Evolutionary conservation across 306 rosid species (phyloP).

Genomic region (Begonia masoniana): DNA sequence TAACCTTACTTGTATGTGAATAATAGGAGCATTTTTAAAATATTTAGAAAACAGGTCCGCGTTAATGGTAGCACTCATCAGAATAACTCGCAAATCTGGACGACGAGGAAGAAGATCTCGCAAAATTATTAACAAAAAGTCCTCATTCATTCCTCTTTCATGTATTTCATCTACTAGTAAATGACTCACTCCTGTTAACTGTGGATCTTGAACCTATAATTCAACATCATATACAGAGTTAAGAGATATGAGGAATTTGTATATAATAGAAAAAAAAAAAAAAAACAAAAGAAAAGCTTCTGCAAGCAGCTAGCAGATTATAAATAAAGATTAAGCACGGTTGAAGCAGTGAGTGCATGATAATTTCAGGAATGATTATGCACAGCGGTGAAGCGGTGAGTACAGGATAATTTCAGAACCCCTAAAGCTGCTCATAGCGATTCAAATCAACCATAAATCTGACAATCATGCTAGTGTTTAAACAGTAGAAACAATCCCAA

Average conservation of each 20-base stretch:
- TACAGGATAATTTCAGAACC: too few species aligned
- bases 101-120: slow-evolving; percentile 90
- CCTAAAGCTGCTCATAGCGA: too few species aligned
- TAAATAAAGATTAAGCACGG: too few species aligned
- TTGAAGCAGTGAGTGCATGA: too few species aligned
- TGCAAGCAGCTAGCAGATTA: too few species aligned
- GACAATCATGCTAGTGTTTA: too few species aligned
- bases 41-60: slow-evolving; percentile 87
- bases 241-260: too few species aligned
- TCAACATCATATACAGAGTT: slow-evolving; percentile 7
- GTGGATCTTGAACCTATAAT: slow-evolving; percentile 80
- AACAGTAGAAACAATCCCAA: neutral
- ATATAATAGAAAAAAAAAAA: too few species aligned
- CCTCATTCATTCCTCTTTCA: slow-evolving; percentile 99
- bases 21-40: slow-evolving; percentile 67
- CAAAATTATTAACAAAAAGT: slow-evolving; percentile 71
- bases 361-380: too few species aligned
- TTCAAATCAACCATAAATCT: too few species aligned
- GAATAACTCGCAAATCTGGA: slow-evolving; percentile 82
- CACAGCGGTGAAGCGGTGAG: too few species aligned
- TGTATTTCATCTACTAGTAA: slow-evolving; percentile 95
- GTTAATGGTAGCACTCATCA: slow-evolving; percentile 96
- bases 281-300: too few species aligned
- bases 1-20: slow-evolving; percentile 64
- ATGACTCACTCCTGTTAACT: slow-evolving; percentile 75